phyloP scores from a whole-genome alignment of 2,329 filamentous ascomycete genomes.

The Phaeosphaeriaceae sp. region DNA sequence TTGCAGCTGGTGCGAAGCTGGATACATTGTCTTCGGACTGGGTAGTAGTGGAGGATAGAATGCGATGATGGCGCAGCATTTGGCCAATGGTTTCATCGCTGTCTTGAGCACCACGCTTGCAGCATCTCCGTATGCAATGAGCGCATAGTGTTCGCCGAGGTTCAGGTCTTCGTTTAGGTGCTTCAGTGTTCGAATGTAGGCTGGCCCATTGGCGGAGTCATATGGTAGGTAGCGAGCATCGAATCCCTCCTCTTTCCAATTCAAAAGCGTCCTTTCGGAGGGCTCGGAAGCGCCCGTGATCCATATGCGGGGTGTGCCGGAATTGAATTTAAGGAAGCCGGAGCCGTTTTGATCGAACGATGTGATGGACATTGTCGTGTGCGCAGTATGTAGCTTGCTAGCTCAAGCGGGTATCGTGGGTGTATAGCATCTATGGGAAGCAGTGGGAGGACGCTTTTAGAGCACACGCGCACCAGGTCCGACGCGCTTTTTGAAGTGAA shows the following conservation, averaged over 20 bases:
- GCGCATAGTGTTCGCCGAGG: constrained; percentile 46
- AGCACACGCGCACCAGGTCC: neutral
- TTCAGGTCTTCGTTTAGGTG: constrained; percentile 50
- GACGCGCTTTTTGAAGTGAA: constrained; percentile 6
- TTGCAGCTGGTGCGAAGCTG: constrained; percentile 46
- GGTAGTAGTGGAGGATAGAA: constrained; percentile 54
- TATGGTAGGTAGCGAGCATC: constrained; percentile 50
- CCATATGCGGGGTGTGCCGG: constrained; percentile 46
- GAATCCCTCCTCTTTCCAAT: constrained; percentile 55
- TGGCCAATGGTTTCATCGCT: constrained; percentile 51
- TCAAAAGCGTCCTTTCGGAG: constrained; percentile 47
- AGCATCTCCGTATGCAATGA: constrained; percentile 52
- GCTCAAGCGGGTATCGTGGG: neutral
- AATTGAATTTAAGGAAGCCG: constrained; percentile 50
- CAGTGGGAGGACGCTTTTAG: neutral
- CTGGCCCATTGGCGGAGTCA: constrained; percentile 28
- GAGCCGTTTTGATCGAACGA: constrained; percentile 31
- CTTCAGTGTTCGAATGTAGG: constrained; percentile 44
- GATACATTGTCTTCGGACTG: constrained; percentile 48
- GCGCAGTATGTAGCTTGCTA: neutral
- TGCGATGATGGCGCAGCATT: constrained; percentile 50
- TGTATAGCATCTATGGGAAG: neutral
- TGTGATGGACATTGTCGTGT: constrained; percentile 38
- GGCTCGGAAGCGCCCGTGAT: constrained; percentile 51
- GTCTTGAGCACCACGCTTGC: constrained; percentile 50